Evolutionary conservation across 1,284 basidiomycete species (phyloP), one percentile per base, ranked within the genome.

Genomic region (Caloboletus inedulis): DNA sequence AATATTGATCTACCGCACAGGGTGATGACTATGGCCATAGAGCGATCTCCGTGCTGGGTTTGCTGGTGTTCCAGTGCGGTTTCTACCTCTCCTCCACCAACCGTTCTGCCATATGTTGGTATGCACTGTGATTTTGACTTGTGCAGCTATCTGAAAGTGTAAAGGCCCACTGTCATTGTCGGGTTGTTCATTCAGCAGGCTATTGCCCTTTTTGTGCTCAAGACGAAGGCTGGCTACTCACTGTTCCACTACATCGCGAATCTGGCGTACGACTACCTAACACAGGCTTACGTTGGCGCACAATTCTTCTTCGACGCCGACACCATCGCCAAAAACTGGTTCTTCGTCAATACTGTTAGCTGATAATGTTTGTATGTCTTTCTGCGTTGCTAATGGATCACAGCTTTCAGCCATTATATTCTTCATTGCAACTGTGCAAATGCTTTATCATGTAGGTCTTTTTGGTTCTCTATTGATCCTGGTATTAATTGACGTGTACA

Each of bases 351-450:
- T 68, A 84, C 81, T 49, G 85, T 86, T 64, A 46, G 80, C 68
- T 16, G 23, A 42, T 42, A 8, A 39, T 43, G 8, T 8, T 51
- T 36, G 18, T 35, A 16, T 51, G 30, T 27, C 12, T 31, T 51
- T 47, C 31, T 48, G 48, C 41, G 13, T 55, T 14, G 39, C 49
- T 59, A 46, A 58, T 50, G 16, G 19, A 21, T 42, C 23, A 31
- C 42, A 89, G 82, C 79, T 94, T 43, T 64, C 78, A 18, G 80
- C 84, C 19, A 88, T 94, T 70, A 87, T 93, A 64, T 91, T 92
- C 77, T 91, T 94, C 78, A 81, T 94, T 62, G 89, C 91, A 21
- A 88, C 91, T 61, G 81, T 94, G 56, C 87, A 93, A 71, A 88
- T 92, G 86, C 71, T 91, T 73, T 92, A 91, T 74, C 87, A 92